Evolutionary conservation across 2,329 filamentous ascomycete species (phyloP), one percentile per base, ranked within the genome.

Genomic region (Xylaria sp.): DNA sequence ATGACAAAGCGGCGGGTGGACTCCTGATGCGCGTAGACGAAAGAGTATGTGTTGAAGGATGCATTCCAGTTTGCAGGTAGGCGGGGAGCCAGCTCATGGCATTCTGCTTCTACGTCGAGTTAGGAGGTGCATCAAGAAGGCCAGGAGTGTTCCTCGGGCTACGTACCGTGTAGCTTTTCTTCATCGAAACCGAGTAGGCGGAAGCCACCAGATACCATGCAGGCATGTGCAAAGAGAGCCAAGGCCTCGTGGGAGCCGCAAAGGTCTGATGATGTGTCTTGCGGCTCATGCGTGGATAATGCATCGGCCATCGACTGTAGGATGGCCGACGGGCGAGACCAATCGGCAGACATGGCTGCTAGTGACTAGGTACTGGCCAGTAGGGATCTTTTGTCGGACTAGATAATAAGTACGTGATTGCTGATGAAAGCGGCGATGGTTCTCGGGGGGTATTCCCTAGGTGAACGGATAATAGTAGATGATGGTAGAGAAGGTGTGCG

Each of bases 21-120:
- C 74, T 96, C 92, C 23, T 86, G 82, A 76, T 97, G 94, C 3
- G 88, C 87, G 79, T 98, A 98, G 66, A 93, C 87, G 77, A 98
- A 97, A 59, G 89, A 87, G 74, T 92, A 90, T 14, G 88, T 87
- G 64, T 86, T 86, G 61, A 84, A 84, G 19, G 86, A 85, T 12
- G 87, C 81, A 76, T 97, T 97, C 95, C 95, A 98, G 78, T 88
- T 85, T 15, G 84, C 61, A 0, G 92, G 92, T 2, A 98, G 83
- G 33, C 88, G 83, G 8, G 85, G 86, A 9, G 86, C 83, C 47
- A 86, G 78, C 49, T 82, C 75, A 58, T 84, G 79, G 71, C 87
- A 87, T 72, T 86, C 80, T 31, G 83, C 75, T 73, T 89, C 85
- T 87, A 69, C 68, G 69, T 64, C 53, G 2, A 15, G 11, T 61